Conservation (phyloP, 1,139 yeast genomes). For the Taphrina deformans region DNA sequence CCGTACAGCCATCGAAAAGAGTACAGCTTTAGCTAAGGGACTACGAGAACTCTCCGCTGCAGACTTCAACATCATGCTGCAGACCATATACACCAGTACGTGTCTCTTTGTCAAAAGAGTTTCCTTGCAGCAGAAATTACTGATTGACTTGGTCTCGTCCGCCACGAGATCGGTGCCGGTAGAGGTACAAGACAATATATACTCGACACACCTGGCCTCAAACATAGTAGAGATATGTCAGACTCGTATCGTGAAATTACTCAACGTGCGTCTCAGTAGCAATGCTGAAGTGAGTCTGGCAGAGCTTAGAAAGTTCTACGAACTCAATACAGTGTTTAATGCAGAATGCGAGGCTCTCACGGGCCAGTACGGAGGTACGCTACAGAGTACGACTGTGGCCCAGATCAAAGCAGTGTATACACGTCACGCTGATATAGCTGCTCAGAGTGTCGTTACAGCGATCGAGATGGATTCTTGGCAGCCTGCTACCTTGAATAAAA, state of each 20-base stretch:
- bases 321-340: constrained; percentile 66
- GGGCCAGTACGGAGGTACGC: constrained; percentile 64
- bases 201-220: constrained; percentile 52
- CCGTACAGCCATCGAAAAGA: constrained; percentile 40
- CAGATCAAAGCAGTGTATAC: constrained; percentile 57
- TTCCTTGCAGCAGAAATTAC: constrained; percentile 72
- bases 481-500: constrained; percentile 51
- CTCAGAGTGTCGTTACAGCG: constrained; percentile 51
- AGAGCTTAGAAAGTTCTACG: constrained; percentile 65
- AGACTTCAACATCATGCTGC: constrained; percentile 73
- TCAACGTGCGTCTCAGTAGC: constrained; percentile 74
- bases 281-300: constrained; percentile 54
- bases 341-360: constrained; percentile 82
- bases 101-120: constrained; percentile 74
- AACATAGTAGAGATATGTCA: constrained; percentile 74
- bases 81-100: constrained; percentile 60
- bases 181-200: constrained; percentile 40
- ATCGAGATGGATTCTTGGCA: constrained; percentile 77
- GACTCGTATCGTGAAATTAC: constrained; percentile 70
- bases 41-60: constrained; percentile 65
- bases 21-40: constrained; percentile 52
- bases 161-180: constrained; percentile 50
- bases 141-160: constrained; percentile 62
- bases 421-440: constrained; percentile 54
- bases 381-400: constrained; percentile 57